Conservation (phyloP, 176 grass and related monocot species). For the Cocos nucifera region DNA sequence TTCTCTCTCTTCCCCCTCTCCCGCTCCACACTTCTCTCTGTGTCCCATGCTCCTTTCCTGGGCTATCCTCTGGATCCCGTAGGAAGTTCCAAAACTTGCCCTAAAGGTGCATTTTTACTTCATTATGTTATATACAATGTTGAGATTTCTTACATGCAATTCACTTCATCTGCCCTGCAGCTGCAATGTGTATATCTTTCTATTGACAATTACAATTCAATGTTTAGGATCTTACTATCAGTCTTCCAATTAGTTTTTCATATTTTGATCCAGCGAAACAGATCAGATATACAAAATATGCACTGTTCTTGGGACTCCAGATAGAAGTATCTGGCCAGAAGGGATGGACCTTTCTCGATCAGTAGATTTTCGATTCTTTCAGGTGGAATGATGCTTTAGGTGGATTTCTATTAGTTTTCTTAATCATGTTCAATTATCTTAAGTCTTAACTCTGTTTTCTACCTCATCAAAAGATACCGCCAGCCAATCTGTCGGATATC, state of each 20-base stretch:
- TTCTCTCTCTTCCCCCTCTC: too few species aligned
- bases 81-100: too few species aligned
- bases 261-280: slow-evolving; percentile 46
- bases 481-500: slow-evolving; percentile 49
- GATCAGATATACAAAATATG: slow-evolving; percentile 92
- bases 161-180: too few species aligned
- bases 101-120: too few species aligned
- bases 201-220: too few species aligned
- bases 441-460: slow-evolving; percentile 24
- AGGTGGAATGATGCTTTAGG: slow-evolving; percentile 41
- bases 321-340: slow-evolving; percentile 63
- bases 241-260: background rate
- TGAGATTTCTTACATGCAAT: too few species aligned
- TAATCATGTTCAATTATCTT: slow-evolving; percentile 8
- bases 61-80: too few species aligned
- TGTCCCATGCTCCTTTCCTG: too few species aligned
- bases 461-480: slow-evolving; percentile 33
- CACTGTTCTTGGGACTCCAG: slow-evolving; percentile 74
- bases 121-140: too few species aligned
- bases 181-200: too few species aligned
- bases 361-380: slow-evolving; percentile 50
- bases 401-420: slow-evolving; percentile 6
- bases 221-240: too few species aligned
- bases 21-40: too few species aligned
- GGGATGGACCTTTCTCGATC: slow-evolving; percentile 63